Base-by-base conservation (phyloP, 768 basidiomycete genomes). In the Leucocoprinus birnbaumii region DNA sequence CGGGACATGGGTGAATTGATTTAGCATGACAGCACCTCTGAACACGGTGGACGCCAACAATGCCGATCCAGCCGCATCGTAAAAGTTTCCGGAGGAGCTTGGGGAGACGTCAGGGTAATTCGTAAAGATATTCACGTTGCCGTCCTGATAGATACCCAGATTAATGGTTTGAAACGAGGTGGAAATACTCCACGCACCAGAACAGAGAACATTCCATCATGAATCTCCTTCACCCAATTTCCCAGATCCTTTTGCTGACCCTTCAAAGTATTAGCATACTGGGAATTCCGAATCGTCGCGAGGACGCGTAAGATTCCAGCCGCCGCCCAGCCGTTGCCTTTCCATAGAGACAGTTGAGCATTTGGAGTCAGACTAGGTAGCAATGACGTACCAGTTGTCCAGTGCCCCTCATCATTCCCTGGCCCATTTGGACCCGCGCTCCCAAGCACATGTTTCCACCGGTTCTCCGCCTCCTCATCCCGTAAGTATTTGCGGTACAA, bases 311-410 rank as follows among this genome's bases (percentile, higher is more conserved):
- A 73, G 80, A 93, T 93, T 1, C 94, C 93, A 16, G 84, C 87
- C 0, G 91, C 90, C 0, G 89, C 94, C 94, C 94, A 96, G 2
- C 75, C 93, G 54, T 94, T 94, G 0, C 92, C 92, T 88, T 2
- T 19, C 16, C 21, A 7, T 4, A 3, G 38, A 7, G 38, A 38
- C 13, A 10, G 11, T n/a, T 27, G 3, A 35, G 3, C n/a, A 34
- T 48, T 7, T n/a, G 47, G 9, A 27, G 13, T 31, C 27, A 47
- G 16, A 3, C 18, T 10, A 19, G 50, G 21, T 26, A 1, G 19
- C 11, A 16, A 13, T 10, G 46, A 66, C 73, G 48, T 45, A 85
- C 88, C 88, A 3, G 91, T 91, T 1, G 87, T 81, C 91, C 90
- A 94, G 62, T 88, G 85, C 0, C 90, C 89, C 3, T 70, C 61